phyloP scores from a whole-genome alignment of 1,284 basidiomycete genomes.

The Papiliotrema fonsecae region DNA sequence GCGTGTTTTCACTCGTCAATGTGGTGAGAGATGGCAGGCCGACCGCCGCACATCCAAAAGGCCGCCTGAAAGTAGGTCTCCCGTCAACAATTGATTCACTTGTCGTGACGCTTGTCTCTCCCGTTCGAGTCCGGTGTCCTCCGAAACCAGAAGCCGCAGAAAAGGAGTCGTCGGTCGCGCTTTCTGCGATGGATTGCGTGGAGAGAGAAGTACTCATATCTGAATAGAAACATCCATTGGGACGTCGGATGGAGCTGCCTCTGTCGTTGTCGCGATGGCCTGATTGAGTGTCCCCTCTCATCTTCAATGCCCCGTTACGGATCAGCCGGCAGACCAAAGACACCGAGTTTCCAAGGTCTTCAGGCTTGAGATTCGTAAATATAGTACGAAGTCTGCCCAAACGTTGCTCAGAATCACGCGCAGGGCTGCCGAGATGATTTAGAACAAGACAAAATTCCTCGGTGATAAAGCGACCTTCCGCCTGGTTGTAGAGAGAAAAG shows the following conservation, averaged over 20 bases:
- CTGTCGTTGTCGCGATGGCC: constrained; percentile 2
- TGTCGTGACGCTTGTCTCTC: constrained; percentile 20
- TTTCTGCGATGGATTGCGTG: constrained; percentile 24
- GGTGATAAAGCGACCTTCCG: constrained; percentile 75
- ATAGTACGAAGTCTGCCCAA: constrained; percentile 66
- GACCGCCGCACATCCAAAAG: constrained; percentile 89
- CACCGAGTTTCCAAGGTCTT: constrained; percentile 77
- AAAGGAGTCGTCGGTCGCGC: constrained; percentile 41
- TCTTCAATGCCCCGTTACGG: constrained; percentile 78
- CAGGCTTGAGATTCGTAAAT: constrained; percentile 79
- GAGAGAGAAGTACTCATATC: constrained; percentile 9
- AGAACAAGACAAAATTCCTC: constrained; percentile 89
- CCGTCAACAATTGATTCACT: constrained; percentile 15
- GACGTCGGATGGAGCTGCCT: constrained; percentile 11
- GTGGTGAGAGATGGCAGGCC: constrained; percentile 73
- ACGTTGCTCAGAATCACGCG: constrained; percentile 58
- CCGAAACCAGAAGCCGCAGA: constrained; percentile 41
- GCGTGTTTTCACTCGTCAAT: constrained; percentile 49
- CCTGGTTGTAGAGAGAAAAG: constrained; percentile 87
- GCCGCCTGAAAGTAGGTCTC: constrained; percentile 61
- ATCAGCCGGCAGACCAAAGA: constrained; percentile 88
- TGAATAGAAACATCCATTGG: constrained; percentile 26
- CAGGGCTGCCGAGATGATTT: constrained; percentile 84
- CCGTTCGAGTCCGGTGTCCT: constrained; percentile 24
- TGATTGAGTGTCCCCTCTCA: constrained; percentile 36